These are phyloP conservation scores for Fomitopsis serialis DNA, from an alignment of 768 basidiomycete genomes.

Conservation along the genomic window DNA sequence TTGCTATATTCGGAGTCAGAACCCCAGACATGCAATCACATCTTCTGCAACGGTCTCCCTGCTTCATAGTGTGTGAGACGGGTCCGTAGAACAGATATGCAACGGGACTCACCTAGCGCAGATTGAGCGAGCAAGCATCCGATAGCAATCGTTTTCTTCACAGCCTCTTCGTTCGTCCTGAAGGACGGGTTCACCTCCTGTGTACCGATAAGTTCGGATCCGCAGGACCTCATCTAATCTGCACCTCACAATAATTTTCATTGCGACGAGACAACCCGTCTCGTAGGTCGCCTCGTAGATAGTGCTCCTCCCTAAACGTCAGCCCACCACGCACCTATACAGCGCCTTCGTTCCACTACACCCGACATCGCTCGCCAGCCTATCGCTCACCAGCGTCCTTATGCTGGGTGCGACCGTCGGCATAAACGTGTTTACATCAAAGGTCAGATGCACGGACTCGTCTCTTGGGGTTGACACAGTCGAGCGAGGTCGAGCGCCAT, in stretches of 20 bases:
- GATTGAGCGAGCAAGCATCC: slow-evolving; percentile 83
- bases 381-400: slow-evolving; percentile 69
- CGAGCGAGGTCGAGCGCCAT: slow-evolving; percentile 94
- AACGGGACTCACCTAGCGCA: slow-evolving; percentile 59
- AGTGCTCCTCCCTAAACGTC: slow-evolving; percentile 97
- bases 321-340: slow-evolving; percentile 84
- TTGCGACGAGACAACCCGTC: slow-evolving; percentile 85
- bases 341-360: background rate
- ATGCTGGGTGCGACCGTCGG: slow-evolving; percentile 95
- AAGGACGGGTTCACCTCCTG: slow-evolving; percentile 98
- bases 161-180: slow-evolving; percentile 58
- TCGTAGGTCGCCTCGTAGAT: slow-evolving; percentile 91
- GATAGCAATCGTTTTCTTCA: slow-evolving; percentile 83
- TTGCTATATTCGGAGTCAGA: too few relatives aligned
- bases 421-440: slow-evolving; percentile 90
- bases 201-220: background rate
- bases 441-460: slow-evolving; percentile 89
- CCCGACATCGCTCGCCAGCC: too few relatives aligned
- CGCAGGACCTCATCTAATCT: background rate
- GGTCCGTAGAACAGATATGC: too few relatives aligned
- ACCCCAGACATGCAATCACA: background rate
- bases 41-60: slow-evolving; percentile 18
- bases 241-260: slow-evolving; percentile 81
- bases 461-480: slow-evolving; percentile 85
- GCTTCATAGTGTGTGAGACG: slow-evolving; percentile 1